Percentiles rank a stretch among this genome's conserved stretches.
Conservation (phyloP, 2,329 filamentous ascomycete genomes). For the Fusarium sp. region DNA sequence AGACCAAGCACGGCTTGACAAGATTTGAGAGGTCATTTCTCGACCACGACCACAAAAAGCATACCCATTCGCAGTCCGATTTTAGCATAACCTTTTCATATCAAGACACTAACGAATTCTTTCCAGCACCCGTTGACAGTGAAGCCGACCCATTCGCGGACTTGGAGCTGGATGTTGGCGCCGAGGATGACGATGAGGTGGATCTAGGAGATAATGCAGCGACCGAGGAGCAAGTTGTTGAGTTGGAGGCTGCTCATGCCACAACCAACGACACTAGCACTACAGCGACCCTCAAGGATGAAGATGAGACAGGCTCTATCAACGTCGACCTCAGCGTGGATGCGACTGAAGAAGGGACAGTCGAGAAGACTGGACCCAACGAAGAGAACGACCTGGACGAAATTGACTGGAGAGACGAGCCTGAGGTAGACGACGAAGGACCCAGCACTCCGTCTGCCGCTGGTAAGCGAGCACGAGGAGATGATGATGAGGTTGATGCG, state of each 20-base stretch:
- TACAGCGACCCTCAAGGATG: slow-evolving; percentile 49
- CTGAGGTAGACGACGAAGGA: slow-evolving; percentile 37
- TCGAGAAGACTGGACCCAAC: slow-evolving; percentile 30
- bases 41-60: neutral
- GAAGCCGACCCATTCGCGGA: slow-evolving; percentile 43
- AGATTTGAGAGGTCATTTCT: neutral
- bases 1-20: neutral
- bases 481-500: slow-evolving; percentile 45
- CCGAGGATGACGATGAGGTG: slow-evolving; percentile 29
- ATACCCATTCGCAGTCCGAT: slow-evolving; percentile 19
- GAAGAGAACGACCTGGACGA: slow-evolving; percentile 42
- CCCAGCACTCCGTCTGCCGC: slow-evolving; percentile 34
- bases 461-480: slow-evolving; percentile 46
- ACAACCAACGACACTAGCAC: slow-evolving; percentile 44
- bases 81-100: slow-evolving; percentile 37
- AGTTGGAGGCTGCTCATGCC: slow-evolving; percentile 22
- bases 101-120: slow-evolving; percentile 41
- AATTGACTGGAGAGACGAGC: slow-evolving; percentile 48
- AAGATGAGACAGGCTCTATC: slow-evolving; percentile 45
- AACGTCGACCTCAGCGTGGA: slow-evolving; percentile 39
- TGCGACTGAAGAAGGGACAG: slow-evolving; percentile 33
- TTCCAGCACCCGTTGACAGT: slow-evolving; percentile 40
- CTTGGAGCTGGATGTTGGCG: slow-evolving; percentile 40
- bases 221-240: slow-evolving; percentile 29
- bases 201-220: slow-evolving; percentile 29